Conservation (phyloP, 2,329 filamentous ascomycete genomes). For the Hymenoscyphus repandus region DNA sequence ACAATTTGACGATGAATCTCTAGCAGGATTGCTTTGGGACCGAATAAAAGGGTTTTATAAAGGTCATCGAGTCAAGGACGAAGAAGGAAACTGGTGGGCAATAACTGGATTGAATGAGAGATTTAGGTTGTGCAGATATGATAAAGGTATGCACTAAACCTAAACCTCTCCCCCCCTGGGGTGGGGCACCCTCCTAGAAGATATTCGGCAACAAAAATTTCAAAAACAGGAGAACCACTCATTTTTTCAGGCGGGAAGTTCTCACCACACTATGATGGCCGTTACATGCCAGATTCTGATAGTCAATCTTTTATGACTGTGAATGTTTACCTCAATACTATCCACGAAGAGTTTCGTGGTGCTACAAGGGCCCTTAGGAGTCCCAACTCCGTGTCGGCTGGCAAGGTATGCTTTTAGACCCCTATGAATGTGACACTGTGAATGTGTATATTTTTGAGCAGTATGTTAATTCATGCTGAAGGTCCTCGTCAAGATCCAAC, state of each 20-base stretch:
- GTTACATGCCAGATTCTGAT: conserved; percentile 6
- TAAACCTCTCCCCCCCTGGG: neutral
- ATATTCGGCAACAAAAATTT: no score
- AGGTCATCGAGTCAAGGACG: conserved; percentile 8
- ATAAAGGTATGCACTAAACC: conserved; percentile 2
- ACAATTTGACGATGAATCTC: conserved; percentile 5
- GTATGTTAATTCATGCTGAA: neutral
- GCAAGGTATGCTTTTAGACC: no score
- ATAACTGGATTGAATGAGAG: conserved; percentile 14
- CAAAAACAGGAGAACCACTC: neutral
- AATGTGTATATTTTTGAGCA: neutral
- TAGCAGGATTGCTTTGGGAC: conserved; percentile 5
- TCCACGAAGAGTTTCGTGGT: conserved; percentile 4
- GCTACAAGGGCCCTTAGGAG: conserved; percentile 6
- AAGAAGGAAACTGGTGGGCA: conserved; percentile 11
- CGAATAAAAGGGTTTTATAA: conserved; percentile 6
- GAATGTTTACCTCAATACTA: conserved; percentile 17
- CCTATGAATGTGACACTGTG: no score
- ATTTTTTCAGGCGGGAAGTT: conserved; percentile 13
- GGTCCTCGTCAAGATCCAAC: conserved; percentile 6
- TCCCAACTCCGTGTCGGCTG: no score
- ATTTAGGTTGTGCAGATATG: conserved; percentile 16
- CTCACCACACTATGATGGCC: conserved; percentile 15
- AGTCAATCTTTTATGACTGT: conserved; percentile 14
- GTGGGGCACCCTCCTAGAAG: no score